Base-by-base conservation (phyloP, 768 basidiomycete genomes). In the Rhizopogon roseolus region DNA sequence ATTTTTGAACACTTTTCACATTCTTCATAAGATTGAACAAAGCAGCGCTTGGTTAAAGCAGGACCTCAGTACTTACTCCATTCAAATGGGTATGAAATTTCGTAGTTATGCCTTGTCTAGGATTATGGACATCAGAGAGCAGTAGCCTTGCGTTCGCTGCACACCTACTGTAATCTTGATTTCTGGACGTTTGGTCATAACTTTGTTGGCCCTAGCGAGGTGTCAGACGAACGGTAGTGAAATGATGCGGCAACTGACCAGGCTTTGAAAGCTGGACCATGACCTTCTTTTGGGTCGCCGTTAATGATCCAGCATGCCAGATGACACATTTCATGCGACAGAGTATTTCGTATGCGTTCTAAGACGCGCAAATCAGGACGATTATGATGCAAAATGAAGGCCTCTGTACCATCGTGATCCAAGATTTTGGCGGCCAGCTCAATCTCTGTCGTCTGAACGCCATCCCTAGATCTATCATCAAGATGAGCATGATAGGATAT, bases 241-340 rank as follows among this genome's bases (percentile, higher is more conserved):
- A 36, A 34, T 34, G 44, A 41, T 25, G 11, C 42, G 36, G 8
- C 45, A 27, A 59, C 77, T 53, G 54, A 88, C 91, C 91, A 93
- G 46, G 65, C 66, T 62, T 88, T 88, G 72, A 86, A 93, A 13
- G 82, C 69, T 41, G 69, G 74, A 6, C 91, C 91, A 59, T 94
- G 91, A 6, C 78, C 80, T 65, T 90, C 89, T 54, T 81, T 81
- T 4, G 84, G 79, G 9, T 82, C 76, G 16, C 78, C 72, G 64
- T 87, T 81, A 52, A 95, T 89, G 22, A 90, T 72, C 92, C 92
- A 95, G 53, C 81, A 81, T 2, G 93, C 93, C 34, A 95, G 68
- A 71, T 94, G 93, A 61, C 92, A 94, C 91, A 94, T 93, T 66
- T 95, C 93, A 60, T 95, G 93, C 29, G 89, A 84, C 11, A 95